Base-by-base conservation (phyloP, 2,329 filamentous ascomycete genomes). In the Chalaropsis ovoidea region DNA sequence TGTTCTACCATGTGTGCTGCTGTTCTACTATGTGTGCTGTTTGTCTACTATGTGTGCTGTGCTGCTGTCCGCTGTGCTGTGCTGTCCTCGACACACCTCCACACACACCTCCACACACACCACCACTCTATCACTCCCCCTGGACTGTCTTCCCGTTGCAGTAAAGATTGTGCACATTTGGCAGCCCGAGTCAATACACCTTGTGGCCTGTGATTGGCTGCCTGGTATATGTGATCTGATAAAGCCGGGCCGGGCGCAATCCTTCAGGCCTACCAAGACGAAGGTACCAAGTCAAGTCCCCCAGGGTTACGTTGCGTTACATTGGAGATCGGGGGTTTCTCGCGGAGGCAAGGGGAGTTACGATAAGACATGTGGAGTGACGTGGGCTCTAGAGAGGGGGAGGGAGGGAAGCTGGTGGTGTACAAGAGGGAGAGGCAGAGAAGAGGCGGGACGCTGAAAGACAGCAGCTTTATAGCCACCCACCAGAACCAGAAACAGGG, bases 151-250 rank as follows among this genome's bases (percentile, higher is more conserved):
- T 58, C 54, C 31, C 54, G 31, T 58, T 58, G 54, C 15, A 39
- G 54, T 58, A 58, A 58, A 58, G 54, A 58, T 58, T 58, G 24
- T 58, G 54, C 54, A 58, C 22, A n/a, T 17, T 31, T 58, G 54
- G 54, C 54, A 39, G 54, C 27, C 54, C 24, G 39, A 22, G 54
- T 39, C 54, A 4, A 35, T 17, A 27, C 47, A 19, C 17, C 17
- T 17, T 17, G 54, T 35, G 22, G 13, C 24, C 8, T 47, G n/a
- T 47, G 43, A 56, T 56, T 56, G 52, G 52, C 52, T 56, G 24
- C 15, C 8, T 54, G 22, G 13, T 13, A 24, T 13, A 24, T 54
- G 22, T 27, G 24, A 27, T 54, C 49, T 31, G 49, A 54, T 15
- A 54, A 27, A 39, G 27, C 54, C 54, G 54, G 54, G 54, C 54